Percentiles rank a stretch among this genome's conserved stretches.
Conservation (phyloP, 1,284 basidiomycete species). For the Naganishia cerealis region DNA sequence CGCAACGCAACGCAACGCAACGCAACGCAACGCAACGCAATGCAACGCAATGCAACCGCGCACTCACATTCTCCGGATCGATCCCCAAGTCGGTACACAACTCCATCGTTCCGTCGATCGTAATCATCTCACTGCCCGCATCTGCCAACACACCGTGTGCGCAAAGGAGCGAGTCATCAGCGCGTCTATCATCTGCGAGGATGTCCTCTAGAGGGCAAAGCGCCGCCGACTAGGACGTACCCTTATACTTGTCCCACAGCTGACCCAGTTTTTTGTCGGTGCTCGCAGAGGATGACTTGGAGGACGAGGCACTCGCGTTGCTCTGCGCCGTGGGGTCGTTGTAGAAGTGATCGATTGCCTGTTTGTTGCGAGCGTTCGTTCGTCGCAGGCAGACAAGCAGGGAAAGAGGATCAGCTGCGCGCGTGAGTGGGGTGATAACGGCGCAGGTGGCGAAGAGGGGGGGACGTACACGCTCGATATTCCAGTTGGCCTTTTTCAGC, state of each 20-base stretch:
- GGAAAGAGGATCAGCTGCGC: background rate
- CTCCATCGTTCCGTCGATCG: slow-evolving; percentile 53
- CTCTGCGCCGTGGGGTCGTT: slow-evolving; percentile 42
- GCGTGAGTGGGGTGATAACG: background rate
- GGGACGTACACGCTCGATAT: slow-evolving; percentile 43
- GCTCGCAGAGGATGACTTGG: slow-evolving; percentile 18
- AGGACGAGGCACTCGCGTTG: slow-evolving; percentile 28
- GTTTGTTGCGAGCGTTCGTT: background rate
- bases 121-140: slow-evolving; percentile 49
- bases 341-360: slow-evolving; percentile 51
- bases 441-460: background rate
- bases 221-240: slow-evolving; percentile 36
- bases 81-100: slow-evolving; percentile 52
- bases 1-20: no score
- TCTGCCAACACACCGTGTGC: slow-evolving; percentile 35
- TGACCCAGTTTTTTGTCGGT: slow-evolving; percentile 52
- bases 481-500: slow-evolving; percentile 51
- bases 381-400: background rate
- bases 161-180: background rate
- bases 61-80: slow-evolving; percentile 48
- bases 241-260: slow-evolving; percentile 54
- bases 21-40: no score
- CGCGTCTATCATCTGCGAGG: background rate
- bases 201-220: background rate
- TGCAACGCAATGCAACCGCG: no score